These are phyloP conservation scores for Zopfochytrium polystomum DNA, from an alignment of 371 early-diverging fungal genomes.

Conservation along the genomic window DNA sequence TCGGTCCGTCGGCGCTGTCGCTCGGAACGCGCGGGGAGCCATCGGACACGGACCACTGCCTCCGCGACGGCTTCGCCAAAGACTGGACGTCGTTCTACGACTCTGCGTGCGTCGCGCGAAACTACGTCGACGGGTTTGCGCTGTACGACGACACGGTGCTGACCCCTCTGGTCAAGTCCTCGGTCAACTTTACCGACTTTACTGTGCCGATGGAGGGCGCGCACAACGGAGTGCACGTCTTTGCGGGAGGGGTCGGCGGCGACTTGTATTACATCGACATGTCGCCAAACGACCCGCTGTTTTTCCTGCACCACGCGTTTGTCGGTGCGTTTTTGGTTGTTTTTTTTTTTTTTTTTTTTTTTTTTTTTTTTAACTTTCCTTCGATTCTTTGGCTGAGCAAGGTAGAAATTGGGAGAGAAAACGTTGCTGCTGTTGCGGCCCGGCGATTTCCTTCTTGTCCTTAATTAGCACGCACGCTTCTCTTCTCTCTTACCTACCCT, in stretches of 20 bases:
- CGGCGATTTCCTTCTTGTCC: too few species aligned
- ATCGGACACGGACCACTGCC: slow-evolving; percentile 12
- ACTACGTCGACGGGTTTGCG: slow-evolving; percentile 19
- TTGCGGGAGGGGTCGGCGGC: slow-evolving; percentile 20
- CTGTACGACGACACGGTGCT: slow-evolving; percentile 18
- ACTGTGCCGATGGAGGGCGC: slow-evolving; percentile 23
- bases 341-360: not conserved
- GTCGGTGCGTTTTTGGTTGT: slow-evolving; percentile 38
- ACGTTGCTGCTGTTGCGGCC: too few species aligned
- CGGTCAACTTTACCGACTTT: slow-evolving; percentile 16
- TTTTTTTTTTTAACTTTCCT: not conserved
- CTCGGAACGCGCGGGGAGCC: slow-evolving; percentile 25
- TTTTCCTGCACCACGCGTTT: slow-evolving; percentile 56
- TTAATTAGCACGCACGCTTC: too few species aligned
- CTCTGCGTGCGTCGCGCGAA: slow-evolving; percentile 16
- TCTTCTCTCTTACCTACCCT: too few species aligned
- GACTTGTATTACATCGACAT: slow-evolving; percentile 29
- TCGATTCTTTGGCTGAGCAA: not conserved
- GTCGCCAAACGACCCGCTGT: slow-evolving; percentile 52
- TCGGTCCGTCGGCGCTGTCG: slow-evolving; percentile 3
- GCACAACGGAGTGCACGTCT: slow-evolving; percentile 26
- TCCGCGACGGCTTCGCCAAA: slow-evolving; percentile 24
- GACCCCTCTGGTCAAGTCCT: slow-evolving; percentile 12
- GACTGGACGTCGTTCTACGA: slow-evolving; percentile 17
- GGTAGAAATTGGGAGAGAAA: not conserved